Evolutionary conservation across 2,329 filamentous ascomycete species (phyloP).

Genomic region (Davidsoniella virescens): DNA sequence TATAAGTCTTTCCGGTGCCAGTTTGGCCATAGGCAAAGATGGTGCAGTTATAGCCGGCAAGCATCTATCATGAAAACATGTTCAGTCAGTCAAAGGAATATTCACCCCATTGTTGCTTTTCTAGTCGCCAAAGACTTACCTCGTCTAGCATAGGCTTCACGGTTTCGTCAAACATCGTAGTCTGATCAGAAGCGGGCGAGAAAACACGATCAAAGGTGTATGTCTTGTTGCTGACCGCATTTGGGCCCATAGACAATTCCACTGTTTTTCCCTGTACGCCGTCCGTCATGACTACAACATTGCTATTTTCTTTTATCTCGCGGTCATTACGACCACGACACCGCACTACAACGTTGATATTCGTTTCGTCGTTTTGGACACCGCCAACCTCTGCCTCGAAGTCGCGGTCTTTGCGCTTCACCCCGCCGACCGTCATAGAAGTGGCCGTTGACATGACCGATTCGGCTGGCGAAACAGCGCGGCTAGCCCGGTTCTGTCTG

Average conservation of each 20-base stretch:
- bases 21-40: conserved; percentile 98
- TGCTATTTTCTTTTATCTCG: conserved; percentile 86
- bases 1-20: conserved; percentile 96
- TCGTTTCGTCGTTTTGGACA: conserved; percentile 61
- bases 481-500: conserved; percentile 14
- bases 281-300: conserved; percentile 75
- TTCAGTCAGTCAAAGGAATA: not conserved
- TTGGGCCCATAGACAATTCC: conserved; percentile 82
- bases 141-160: conserved; percentile 87
- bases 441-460: conserved; percentile 39
- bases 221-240: conserved; percentile 83
- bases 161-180: conserved; percentile 87
- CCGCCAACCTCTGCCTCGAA: conserved; percentile 45
- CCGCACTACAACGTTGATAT: conserved; percentile 93
- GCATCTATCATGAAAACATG: conserved; percentile 42
- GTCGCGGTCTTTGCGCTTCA: conserved; percentile 75
- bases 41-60: conserved; percentile 90
- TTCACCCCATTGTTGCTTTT: not conserved
- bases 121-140: conserved; percentile 32
- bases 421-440: conserved; percentile 32
- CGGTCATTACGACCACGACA: conserved; percentile 86
- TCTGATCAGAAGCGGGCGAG: conserved; percentile 83
- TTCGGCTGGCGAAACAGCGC: conserved; percentile 52
- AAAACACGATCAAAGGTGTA: conserved; percentile 97
- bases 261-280: conserved; percentile 75